phyloP scores from a whole-genome alignment of 2,329 filamentous ascomycete species.

The Orbilia quercus region DNA sequence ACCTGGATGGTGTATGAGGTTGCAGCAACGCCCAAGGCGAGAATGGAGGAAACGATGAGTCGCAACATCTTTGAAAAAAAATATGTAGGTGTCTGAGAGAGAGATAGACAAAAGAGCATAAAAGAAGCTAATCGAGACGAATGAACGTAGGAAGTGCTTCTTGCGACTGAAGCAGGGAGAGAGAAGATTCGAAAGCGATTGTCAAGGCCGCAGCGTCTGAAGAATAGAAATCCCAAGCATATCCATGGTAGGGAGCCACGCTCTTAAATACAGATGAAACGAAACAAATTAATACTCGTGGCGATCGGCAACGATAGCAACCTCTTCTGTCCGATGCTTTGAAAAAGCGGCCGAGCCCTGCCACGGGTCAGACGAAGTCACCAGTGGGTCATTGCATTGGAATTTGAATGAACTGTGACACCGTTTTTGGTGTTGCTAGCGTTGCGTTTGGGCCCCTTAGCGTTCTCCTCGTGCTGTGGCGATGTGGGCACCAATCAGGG shows the following conservation, averaged over 20 bases:
- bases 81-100: conserved; percentile 10
- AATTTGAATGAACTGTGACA: conserved; percentile 23
- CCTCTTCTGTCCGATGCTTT: conserved; percentile 18
- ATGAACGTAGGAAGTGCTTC: conserved; percentile 11
- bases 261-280: conserved; percentile 50
- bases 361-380: conserved; percentile 23
- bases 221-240: conserved; percentile 17
- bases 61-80: conserved; percentile 43
- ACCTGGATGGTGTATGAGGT: conserved; percentile 28
- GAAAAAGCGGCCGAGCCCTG: conserved; percentile 24
- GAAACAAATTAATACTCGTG: conserved; percentile 37
- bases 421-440: conserved; percentile 40
- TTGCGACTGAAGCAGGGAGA: conserved; percentile 39
- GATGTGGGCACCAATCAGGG: conserved; percentile 51
- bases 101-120: conserved; percentile 3
- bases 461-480: conserved; percentile 28
- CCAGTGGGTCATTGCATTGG: conserved; percentile 20
- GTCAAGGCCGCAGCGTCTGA: conserved; percentile 34
- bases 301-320: conserved; percentile 39
- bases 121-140: conserved; percentile 7
- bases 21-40: conserved; percentile 34
- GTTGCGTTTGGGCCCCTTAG: conserved; percentile 43
- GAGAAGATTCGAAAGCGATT: conserved; percentile 21
- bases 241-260: conserved; percentile 16
- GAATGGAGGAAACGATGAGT: conserved; percentile 36